Base-by-base conservation (phyloP, 202 grass and related monocot genomes). In the Zoysia matrella region DNA sequence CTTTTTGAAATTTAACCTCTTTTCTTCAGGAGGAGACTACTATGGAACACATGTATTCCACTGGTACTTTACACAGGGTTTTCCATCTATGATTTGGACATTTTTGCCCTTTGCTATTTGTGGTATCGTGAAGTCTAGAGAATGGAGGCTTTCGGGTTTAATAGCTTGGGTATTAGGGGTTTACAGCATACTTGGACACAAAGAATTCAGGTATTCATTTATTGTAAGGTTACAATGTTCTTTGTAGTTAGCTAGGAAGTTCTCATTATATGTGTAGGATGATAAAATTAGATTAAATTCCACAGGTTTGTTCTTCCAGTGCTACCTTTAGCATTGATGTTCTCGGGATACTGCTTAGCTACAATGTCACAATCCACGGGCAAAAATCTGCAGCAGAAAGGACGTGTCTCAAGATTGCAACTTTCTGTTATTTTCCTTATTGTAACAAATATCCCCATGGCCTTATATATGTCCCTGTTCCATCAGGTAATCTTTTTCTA, bases 1-100 rank as follows among this genome's bases (percentile, higher is more conserved):
- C 77, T 98, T 98, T 82, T 92, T 98, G 82, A 91, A 86, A 74
- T 98, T 98, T 45, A 98, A 98, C 81, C 86, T 98, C 85, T 82
- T 98, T 88, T 98, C 95, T 65, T 93, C 92, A 3, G 92, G 95
- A 66, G 95, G 95, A 65, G 92, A 98, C 73, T 98, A 98, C 57
- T 98, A 98, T 68, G 95, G 95, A 72, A 94, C 90, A 83, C 95
- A 98, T 53, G 61, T 77, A 8, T 98, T 90, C 75, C 95, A 98
- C 45, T 98, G 95, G 95, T 94, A 98, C 65, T 89, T 98, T 49
- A 98, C 92, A 42, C 95, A 98, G 54, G 95, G 95, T 67, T 98
- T 94, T 89, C 90, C 95, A 67, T 86, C 90, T 39, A 98, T 98
- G 92, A 73, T 98, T 86, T 91, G 87, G 86, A 94, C 90, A 58